A percentile compares a stretch with the other conserved stretches of the same genome.
Conservation (phyloP, 2,329 filamentous ascomycete species). For the Mollisiaceae sp. region DNA sequence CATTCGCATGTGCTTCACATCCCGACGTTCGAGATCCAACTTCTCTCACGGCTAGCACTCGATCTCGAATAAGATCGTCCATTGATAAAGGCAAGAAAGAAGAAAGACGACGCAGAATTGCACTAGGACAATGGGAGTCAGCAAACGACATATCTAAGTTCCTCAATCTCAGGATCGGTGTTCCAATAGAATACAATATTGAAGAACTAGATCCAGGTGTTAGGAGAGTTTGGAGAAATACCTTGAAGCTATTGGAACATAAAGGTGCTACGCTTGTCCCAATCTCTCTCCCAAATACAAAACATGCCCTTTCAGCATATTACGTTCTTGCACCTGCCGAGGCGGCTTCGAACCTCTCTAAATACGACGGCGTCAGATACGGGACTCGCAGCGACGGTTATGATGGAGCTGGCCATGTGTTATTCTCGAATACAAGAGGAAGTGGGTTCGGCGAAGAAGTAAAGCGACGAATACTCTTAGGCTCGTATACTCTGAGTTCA, state of each 20-base stretch:
- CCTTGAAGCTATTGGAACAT: conserved; percentile 62
- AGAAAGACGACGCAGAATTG: neutral
- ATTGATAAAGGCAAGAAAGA: conserved; percentile 7
- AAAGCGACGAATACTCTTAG: conserved; percentile 82
- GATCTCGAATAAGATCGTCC: conserved; percentile 38
- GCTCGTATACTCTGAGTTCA: conserved; percentile 88
- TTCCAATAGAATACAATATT: conserved; percentile 85
- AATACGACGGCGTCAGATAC: conserved; percentile 96
- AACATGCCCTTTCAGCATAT: conserved; percentile 87
- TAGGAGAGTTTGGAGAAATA: conserved; percentile 69
- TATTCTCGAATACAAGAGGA: conserved; percentile 79
- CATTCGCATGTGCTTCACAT: conserved; percentile 30
- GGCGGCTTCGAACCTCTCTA: conserved; percentile 93
- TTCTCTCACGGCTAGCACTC: conserved; percentile 53
- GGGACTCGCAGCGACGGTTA: conserved; percentile 54
- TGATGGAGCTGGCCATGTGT: conserved; percentile 63
- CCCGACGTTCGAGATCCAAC: conserved; percentile 53
- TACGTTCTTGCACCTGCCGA: conserved; percentile 95
- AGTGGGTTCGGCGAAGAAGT: conserved; percentile 84
- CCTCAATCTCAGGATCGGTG: conserved; percentile 52
- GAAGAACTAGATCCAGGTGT: conserved; percentile 75
- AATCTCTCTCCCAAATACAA: conserved; percentile 82
- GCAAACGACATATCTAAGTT: neutral
- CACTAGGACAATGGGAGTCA: neutral
- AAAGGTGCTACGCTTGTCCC: conserved; percentile 75